Evolutionary conservation across 106 monocot genomes (phyloP), one percentile per base, ranked within the genome.

Genomic region (Cymbidium sinense): DNA sequence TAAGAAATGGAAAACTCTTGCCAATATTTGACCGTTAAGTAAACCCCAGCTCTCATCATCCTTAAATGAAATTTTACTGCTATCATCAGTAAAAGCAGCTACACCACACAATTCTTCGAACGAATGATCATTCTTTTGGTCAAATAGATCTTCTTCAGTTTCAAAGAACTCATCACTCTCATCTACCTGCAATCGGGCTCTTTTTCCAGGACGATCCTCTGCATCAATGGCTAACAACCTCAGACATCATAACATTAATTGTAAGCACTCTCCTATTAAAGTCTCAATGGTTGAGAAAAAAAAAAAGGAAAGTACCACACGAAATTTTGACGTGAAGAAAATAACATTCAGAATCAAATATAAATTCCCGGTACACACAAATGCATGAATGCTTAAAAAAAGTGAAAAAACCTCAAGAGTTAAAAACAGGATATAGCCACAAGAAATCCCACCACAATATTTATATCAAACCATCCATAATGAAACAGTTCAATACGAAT

Each of bases 1-100:
- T 65, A 99, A 64, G 77, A 91, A 95, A 89, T 99, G 99, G 74
- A 99, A 95, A 54, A 99, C 75, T 70, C 99, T 90, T 61, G 89
- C 88, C 83, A 99, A 83, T 80, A 95, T 77, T 71, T 51, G 82
- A 67, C 75, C 82, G 78, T 75, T 76, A 12, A 99, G 77, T 5
- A 89, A 77, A 70, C 95, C 99, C 99, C 99, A 99, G 41, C 75
- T 85, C 65, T 85, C 86, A 84, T 39, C 77, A 15, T 85, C 83
- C 70, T 28, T 27, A 27, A 64, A 41, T 21, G 33, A 36, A 70
- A 30, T 79, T 70, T 75, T 17, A 71, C 30, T 20, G 80, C 70
- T 65, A 12, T 77, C 81, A 77, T 87, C 84, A 79, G 79, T 17
- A 37, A 75, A 80, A 62, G 50, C 33, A 83, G 41, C 64, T 39